These are phyloP conservation scores for Sanchytrium tribonematis DNA, from an alignment of 371 early-diverging fungal species.

Conservation along the genomic window DNA sequence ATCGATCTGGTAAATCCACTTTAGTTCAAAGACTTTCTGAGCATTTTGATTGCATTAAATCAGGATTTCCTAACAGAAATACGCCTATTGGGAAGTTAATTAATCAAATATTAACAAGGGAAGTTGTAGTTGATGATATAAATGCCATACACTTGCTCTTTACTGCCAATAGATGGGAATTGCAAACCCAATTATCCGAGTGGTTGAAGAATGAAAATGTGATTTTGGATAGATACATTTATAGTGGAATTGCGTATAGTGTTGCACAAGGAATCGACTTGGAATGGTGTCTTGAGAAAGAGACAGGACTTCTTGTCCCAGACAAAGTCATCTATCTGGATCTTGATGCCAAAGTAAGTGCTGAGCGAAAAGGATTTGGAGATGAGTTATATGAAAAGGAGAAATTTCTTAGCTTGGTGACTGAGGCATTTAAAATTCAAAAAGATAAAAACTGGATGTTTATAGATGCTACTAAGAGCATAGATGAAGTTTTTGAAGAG, in stretches of 20 bases:
- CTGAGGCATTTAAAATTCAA: conserved; percentile 24
- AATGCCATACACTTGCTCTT: conserved; percentile 79
- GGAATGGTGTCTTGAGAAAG: conserved; percentile 65
- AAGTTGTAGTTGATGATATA: conserved; percentile 32
- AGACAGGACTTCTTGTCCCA: conserved; percentile 58
- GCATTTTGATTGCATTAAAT: neutral
- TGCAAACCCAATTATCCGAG: conserved; percentile 21
- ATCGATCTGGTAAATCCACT: conserved; percentile 83
- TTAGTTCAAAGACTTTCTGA: neutral
- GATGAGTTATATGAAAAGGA: conserved; percentile 73
- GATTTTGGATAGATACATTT: conserved; percentile 88
- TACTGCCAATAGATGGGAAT: conserved; percentile 71
- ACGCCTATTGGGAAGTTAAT: conserved; percentile 73
- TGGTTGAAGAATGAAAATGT: neutral
- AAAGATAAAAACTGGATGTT: conserved; percentile 30
- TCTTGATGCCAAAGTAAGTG: conserved; percentile 38
- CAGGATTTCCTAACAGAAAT: conserved; percentile 39
- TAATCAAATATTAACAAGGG: conserved; percentile 44
- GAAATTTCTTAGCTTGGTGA: conserved; percentile 53
- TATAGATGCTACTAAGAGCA: conserved; percentile 3
- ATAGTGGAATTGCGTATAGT: conserved; percentile 71
- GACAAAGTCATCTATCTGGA: conserved; percentile 57
- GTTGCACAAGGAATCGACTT: conserved; percentile 35
- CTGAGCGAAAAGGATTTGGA: conserved; percentile 63
- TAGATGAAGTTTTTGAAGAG: neutral